phyloP scores from a whole-genome alignment of 169 alveolate species.

The Plasmodium billcollinsi region DNA sequence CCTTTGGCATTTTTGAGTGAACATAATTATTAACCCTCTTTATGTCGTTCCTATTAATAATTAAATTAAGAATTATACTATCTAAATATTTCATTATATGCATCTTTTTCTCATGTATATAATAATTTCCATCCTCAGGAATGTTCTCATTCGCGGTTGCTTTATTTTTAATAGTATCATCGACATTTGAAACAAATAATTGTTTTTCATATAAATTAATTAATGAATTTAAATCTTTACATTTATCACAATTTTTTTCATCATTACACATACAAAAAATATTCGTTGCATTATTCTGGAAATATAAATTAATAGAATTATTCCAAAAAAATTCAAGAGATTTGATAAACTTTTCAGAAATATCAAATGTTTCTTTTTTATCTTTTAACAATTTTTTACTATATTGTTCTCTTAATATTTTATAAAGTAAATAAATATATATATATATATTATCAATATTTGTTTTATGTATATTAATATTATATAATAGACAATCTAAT shows the following conservation, averaged over 20 bases:
- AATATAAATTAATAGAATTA: conserved; percentile 16
- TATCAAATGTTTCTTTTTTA: conserved; percentile 54
- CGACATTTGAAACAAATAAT: background rate
- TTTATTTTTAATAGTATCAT: too few species aligned
- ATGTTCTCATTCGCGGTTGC: background rate
- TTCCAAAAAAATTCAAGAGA: conserved; percentile 57
- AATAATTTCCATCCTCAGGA: background rate
- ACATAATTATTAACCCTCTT: background rate
- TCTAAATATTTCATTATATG: conserved; percentile 48
- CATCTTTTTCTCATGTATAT: conserved; percentile 24
- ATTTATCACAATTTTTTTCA: conserved; percentile 32
- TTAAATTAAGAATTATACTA: conserved; percentile 45
- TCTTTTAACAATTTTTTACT: conserved; percentile 69
- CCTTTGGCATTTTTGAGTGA: background rate
- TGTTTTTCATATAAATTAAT: conserved; percentile 17
- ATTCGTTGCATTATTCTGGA: background rate
- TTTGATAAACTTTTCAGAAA: conserved; percentile 37
- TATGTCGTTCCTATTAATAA: conserved; percentile 49
- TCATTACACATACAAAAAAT: conserved; percentile 35
- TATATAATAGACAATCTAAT: conserved; percentile 27
- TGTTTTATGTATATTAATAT: conserved; percentile 24
- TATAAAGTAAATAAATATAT: conserved; percentile 40
- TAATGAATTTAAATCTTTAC: conserved; percentile 8
- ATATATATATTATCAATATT: conserved; percentile 14
- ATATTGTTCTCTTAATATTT: conserved; percentile 60